phyloP scores from a whole-genome alignment of 495 filamentous ascomycete genomes.

The Neurospora sp. region DNA sequence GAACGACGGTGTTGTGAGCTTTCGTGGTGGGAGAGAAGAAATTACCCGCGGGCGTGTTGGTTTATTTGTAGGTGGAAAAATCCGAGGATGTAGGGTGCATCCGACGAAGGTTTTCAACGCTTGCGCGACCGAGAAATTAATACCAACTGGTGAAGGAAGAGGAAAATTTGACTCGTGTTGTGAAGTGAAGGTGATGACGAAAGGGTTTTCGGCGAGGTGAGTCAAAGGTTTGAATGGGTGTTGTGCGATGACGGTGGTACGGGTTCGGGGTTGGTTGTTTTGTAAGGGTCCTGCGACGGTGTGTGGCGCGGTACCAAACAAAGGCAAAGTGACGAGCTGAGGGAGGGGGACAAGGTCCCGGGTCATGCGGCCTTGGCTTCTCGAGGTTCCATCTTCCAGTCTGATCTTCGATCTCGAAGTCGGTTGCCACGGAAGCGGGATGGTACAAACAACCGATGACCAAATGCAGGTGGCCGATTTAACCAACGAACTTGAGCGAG shows the following conservation, averaged over 20 bases:
- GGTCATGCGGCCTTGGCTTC: not conserved
- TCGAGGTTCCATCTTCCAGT: not conserved
- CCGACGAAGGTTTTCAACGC: not conserved
- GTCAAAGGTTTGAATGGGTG: not conserved
- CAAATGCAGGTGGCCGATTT: not conserved
- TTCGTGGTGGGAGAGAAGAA: not conserved
- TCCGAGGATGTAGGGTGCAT: not conserved
- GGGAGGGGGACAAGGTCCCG: not conserved
- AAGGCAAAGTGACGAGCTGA: not conserved
- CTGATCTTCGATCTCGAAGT: not conserved
- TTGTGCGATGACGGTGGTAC: not conserved
- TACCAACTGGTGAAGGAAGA: not conserved
- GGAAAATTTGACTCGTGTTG: not conserved
- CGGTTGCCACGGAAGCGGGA: not conserved
- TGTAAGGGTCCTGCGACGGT: not conserved
- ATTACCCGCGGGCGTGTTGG: not conserved
- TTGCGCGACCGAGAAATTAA: not conserved
- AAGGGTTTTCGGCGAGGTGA: not conserved
- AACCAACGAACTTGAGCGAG: not conserved
- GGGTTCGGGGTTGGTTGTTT: not conserved
- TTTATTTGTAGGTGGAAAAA: not conserved
- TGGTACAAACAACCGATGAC: not conserved
- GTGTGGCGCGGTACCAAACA: not conserved
- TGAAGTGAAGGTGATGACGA: not conserved
- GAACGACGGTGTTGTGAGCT: not conserved